A percentile compares a stretch with the other conserved stretches of the same genome.
Evolutionary conservation across 2,329 filamentous ascomycete species (phyloP).

Genomic region (Colletotrichum horii): DNA sequence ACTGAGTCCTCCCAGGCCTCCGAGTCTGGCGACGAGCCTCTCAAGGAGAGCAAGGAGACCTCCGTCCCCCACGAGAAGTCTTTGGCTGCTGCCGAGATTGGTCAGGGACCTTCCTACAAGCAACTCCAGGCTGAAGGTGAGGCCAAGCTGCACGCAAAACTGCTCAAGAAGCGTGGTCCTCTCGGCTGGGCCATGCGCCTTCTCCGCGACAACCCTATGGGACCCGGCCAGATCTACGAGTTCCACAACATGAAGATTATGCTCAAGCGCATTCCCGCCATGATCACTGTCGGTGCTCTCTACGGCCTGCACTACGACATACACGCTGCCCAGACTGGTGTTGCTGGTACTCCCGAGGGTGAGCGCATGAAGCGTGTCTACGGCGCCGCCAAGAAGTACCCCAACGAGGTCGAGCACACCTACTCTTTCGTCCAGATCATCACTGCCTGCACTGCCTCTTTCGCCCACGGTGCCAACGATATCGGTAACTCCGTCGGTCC

Average conservation of each 20-base stretch:
- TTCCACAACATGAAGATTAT: conserved; percentile 69
- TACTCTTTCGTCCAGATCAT: conserved; percentile 72
- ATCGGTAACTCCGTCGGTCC: conserved; percentile 74
- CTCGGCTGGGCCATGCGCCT: conserved; percentile 85
- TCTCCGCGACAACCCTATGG: conserved; percentile 76
- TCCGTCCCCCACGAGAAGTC: conserved; percentile 33
- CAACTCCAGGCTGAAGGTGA: conserved; percentile 63
- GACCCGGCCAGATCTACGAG: conserved; percentile 77
- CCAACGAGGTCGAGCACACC: conserved; percentile 73
- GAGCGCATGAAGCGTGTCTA: conserved; percentile 74
- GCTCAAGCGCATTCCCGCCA: conserved; percentile 71
- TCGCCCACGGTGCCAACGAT: conserved; percentile 80
- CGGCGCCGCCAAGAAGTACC: conserved; percentile 65
- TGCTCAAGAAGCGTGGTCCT: conserved; percentile 67
- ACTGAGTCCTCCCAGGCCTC: conserved; percentile 26
- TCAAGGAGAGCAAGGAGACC: conserved; percentile 41
- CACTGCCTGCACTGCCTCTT: conserved; percentile 75
- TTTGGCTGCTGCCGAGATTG: conserved; percentile 46
- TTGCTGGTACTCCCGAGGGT: conserved; percentile 75
- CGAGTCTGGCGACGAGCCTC: conserved; percentile 45
- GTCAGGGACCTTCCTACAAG: conserved; percentile 61
- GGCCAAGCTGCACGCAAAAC: conserved; percentile 64
- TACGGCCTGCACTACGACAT: conserved; percentile 86
- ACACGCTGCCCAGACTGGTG: conserved; percentile 75
- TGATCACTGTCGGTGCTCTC: conserved; percentile 64